Base-by-base conservation (phyloP, 352 stramenopile genomes). In the Sclerospora graminicola region DNA sequence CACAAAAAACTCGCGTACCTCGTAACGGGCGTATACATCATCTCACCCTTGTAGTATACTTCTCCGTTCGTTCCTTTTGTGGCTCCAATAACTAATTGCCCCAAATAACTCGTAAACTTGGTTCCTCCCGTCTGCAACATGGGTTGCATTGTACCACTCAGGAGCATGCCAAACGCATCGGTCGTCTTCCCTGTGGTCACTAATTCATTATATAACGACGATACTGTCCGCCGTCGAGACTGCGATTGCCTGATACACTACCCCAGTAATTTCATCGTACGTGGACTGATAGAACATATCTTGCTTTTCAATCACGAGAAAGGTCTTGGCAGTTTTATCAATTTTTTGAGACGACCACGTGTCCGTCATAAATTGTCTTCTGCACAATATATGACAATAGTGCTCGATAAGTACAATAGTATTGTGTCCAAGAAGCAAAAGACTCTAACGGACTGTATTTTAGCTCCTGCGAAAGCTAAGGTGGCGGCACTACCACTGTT, bases 121-220 rank as follows among this genome's bases (percentile, higher is more conserved):
- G 54, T 68, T 21, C 43, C 52, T 35, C 45, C 51, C 0, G 52
- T 54, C 27, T 56, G 48, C 33, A 81, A 46, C 57, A 87, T 41
- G 2, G 74, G 66, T 47, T 91, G 80, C 66, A 89, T 78, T 38
- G 80, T 75, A 5, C 80, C 80, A 40, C 80, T 89, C 5, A 91
- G 54, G 44, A 79, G 61, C 62, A 91, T 80, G 0, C 74, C 69
- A 37, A 91, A 89, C 8, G 60, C 54, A 38, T 91, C 66, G n/a
- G 46, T 38, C 13, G 60, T 72, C 7, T 54, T 56, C 13, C 55
- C 64, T 5, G 57, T 57, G 2, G 48, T 28, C 19, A 87, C 63
- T 1, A 89, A 48, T 19, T 69, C 58, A 14, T 78, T 49, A 48
- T 84, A 81, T 33, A 87, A 57, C 18, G 74, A 79, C n/a, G 60